Conservation (phyloP, 1,284 basidiomycete genomes). For the Retiboletus flavoniger region DNA sequence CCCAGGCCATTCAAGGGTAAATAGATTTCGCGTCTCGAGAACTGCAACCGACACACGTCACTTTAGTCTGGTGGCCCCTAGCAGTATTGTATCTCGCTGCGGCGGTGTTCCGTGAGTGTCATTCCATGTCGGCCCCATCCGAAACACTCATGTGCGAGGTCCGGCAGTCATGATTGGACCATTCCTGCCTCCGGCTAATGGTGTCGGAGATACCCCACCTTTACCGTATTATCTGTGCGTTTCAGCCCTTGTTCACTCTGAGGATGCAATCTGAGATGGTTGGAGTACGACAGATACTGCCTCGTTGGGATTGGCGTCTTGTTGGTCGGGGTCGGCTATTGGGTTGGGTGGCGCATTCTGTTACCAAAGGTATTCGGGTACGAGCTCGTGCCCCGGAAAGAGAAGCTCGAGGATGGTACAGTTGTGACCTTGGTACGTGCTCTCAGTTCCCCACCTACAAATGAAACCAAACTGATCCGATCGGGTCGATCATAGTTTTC, state of each 20-base stretch:
- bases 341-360: constrained; percentile 52
- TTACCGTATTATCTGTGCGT: constrained; percentile 57
- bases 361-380: constrained; percentile 52
- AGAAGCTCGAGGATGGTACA: constrained; percentile 53
- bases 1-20: constrained; percentile 57
- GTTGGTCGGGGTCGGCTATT: constrained; percentile 48
- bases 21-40: background rate
- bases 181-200: constrained; percentile 53
- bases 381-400: constrained; percentile 47
- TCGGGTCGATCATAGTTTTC: constrained; percentile 18
- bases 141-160: background rate
- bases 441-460: background rate
- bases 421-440: constrained; percentile 51
- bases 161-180: constrained; percentile 51
- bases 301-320: constrained; percentile 55
- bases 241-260: too few species aligned
- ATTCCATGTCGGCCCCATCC: background rate
- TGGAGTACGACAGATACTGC: constrained; percentile 42
- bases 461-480: background rate
- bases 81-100: constrained; percentile 56
- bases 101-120: constrained; percentile 47
- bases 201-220: constrained; percentile 57
- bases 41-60: background rate
- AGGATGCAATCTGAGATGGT: background rate
- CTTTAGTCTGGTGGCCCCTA: constrained; percentile 54